phyloP scores from a whole-genome alignment of 1,284 basidiomycete genomes.

The Rugosomyces carneus region DNA sequence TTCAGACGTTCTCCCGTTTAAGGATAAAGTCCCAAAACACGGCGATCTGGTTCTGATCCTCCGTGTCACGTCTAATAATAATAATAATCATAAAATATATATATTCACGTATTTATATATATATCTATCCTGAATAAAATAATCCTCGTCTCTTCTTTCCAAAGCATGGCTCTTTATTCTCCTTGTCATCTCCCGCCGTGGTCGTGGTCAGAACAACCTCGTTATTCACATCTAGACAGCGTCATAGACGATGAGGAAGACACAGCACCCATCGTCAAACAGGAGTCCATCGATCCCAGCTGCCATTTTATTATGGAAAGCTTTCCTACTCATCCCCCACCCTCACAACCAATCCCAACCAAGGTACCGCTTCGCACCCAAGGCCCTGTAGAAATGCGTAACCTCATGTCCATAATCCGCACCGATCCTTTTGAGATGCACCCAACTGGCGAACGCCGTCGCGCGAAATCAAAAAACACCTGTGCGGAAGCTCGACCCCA shows the following conservation, averaged over 20 bases:
- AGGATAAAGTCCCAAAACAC: conserved; percentile 4
- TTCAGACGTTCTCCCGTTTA: not conserved
- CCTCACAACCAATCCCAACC: conserved; percentile 41
- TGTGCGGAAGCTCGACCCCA: conserved; percentile 38
- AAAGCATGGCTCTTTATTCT: not conserved
- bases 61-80: not conserved
- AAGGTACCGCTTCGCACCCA: conserved; percentile 70
- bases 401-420: conserved; percentile 70
- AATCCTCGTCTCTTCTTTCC: not conserved
- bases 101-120: not conserved
- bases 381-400: conserved; percentile 57
- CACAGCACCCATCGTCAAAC: conserved; percentile 24
- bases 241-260: not conserved
- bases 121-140: too few species aligned
- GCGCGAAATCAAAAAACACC: conserved; percentile 35
- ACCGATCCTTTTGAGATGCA: conserved; percentile 72
- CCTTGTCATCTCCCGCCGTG: conserved; percentile 13
- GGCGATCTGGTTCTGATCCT: conserved; percentile 13
- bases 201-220: not conserved
- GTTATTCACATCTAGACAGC: conserved; percentile 7
- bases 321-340: conserved; percentile 19
- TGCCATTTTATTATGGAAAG: conserved; percentile 36
- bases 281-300: conserved; percentile 27
- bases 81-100: not conserved
- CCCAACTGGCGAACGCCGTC: conserved; percentile 34